These are phyloP conservation scores for Beauveria caledonica DNA, from an alignment of 2,329 filamentous ascomycete genomes.

Conservation along the genomic window DNA sequence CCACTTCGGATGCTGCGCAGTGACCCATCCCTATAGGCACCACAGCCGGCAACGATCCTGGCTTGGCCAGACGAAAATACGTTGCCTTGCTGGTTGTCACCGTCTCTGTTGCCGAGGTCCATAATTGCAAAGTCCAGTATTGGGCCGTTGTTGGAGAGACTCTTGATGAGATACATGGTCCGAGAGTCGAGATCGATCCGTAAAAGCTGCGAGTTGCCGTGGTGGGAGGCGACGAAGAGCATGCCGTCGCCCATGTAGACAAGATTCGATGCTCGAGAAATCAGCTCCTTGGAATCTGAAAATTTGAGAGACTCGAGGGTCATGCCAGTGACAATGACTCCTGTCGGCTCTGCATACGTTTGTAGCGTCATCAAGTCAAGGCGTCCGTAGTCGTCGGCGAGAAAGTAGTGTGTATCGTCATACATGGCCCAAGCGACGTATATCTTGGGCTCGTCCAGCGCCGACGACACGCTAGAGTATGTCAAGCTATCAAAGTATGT, in stretches of 20 bases:
- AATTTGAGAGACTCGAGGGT: slow-evolving; percentile 45
- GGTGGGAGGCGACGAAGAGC: slow-evolving; percentile 84
- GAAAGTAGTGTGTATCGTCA: slow-evolving; percentile 72
- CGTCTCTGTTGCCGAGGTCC: slow-evolving; percentile 84
- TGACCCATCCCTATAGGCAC: slow-evolving; percentile 81
- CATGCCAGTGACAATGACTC: slow-evolving; percentile 63
- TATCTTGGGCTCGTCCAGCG: slow-evolving; percentile 66
- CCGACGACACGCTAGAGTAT: slow-evolving; percentile 55
- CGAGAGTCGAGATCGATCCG: slow-evolving; percentile 37
- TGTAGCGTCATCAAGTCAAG: slow-evolving; percentile 78
- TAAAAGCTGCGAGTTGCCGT: slow-evolving; percentile 83
- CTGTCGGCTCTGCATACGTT: slow-evolving; percentile 54
- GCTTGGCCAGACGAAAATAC: slow-evolving; percentile 94
- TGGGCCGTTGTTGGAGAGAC: slow-evolving; percentile 68
- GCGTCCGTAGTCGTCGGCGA: slow-evolving; percentile 85
- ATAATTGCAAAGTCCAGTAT: slow-evolving; percentile 92
- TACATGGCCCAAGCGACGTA: slow-evolving; percentile 89
- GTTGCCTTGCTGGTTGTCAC: slow-evolving; percentile 65
- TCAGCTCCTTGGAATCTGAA: slow-evolving; percentile 28
- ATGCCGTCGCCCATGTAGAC: slow-evolving; percentile 67
- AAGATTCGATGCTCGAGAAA: slow-evolving; percentile 67
- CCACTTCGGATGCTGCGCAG: slow-evolving; percentile 87
- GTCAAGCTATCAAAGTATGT: slow-evolving; percentile 77
- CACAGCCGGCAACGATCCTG: slow-evolving; percentile 85
- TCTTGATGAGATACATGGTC: slow-evolving; percentile 61